Evolutionary conservation across 164 flowering plant genomes (phyloP).

Genomic region (Stephania cephalantha): DNA sequence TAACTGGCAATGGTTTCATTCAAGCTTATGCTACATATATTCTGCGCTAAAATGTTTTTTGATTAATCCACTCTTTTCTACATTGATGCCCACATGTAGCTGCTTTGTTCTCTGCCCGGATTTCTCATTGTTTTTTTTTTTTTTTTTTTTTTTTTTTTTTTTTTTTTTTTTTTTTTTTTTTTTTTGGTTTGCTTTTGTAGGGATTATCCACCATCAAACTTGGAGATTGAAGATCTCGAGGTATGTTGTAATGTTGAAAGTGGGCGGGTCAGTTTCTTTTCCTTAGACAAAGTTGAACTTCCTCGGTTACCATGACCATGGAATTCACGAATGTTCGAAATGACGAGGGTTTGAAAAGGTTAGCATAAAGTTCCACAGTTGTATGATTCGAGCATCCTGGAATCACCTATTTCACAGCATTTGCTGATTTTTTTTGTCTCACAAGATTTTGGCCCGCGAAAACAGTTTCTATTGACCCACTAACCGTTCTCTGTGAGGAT

Average conservation of each 20-base stretch:
- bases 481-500: not conserved
- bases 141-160: not conserved
- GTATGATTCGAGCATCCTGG: not conserved
- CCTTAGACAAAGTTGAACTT: constrained; percentile 48
- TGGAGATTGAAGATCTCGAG: constrained; percentile 42
- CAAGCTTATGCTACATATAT: not conserved
- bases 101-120: not conserved
- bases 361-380: not conserved
- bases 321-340: not conserved
- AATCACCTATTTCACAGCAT: not conserved
- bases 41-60: not conserved
- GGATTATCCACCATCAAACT: constrained; percentile 49
- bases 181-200: constrained; percentile 22
- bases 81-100: not conserved
- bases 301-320: constrained; percentile 48
- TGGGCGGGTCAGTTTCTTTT: constrained; percentile 67
- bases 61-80: not conserved
- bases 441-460: too few species aligned
- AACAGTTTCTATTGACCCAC: not conserved
- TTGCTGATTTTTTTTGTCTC: too few species aligned
- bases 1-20: too few species aligned
- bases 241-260: constrained; percentile 45
- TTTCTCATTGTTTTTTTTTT: not conserved
- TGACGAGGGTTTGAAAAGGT: not conserved
- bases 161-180: not conserved